Evolutionary conservation across 441 rosid genomes (phyloP).

Genomic region (Corymbia calophylla): DNA sequence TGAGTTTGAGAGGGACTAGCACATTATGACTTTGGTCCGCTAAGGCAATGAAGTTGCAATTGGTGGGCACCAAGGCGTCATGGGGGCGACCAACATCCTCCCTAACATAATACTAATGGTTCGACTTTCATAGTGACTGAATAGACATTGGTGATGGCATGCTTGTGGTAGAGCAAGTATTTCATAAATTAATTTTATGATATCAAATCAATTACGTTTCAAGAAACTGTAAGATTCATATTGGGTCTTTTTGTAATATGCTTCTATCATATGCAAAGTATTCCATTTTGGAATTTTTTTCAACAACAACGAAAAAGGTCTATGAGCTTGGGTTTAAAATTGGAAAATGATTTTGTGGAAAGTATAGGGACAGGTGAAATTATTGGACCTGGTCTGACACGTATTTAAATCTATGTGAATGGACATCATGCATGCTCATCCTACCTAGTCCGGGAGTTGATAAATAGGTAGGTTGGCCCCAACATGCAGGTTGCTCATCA

Average conservation of each 20-base stretch:
- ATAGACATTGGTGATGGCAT: not conserved
- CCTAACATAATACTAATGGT: not conserved
- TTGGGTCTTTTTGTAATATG: not conserved
- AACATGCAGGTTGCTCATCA: not conserved
- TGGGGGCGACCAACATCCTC: not conserved
- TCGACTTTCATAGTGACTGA: not conserved
- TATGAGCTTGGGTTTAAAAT: not conserved
- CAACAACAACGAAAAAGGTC: not conserved
- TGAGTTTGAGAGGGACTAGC: not conserved
- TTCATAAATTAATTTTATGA: not conserved
- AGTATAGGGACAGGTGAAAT: not conserved
- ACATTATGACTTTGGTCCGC: not conserved
- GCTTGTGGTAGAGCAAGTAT: not conserved
- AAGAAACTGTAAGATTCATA: fast-evolving
- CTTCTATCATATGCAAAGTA: not conserved
- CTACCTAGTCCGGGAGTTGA: not conserved
- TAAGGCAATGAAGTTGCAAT: not conserved
- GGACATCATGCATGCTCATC: not conserved
- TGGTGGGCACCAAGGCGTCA: not conserved
- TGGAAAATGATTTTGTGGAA: not conserved
- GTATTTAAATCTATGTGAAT: not conserved
- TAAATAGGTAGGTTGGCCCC: not conserved
- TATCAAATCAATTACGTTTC: not conserved
- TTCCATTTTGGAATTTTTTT: not conserved
- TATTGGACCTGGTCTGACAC: not conserved